Conservation (phyloP, 225 moss, liverwort and hornwort species). For the Sphagnum contortum region DNA sequence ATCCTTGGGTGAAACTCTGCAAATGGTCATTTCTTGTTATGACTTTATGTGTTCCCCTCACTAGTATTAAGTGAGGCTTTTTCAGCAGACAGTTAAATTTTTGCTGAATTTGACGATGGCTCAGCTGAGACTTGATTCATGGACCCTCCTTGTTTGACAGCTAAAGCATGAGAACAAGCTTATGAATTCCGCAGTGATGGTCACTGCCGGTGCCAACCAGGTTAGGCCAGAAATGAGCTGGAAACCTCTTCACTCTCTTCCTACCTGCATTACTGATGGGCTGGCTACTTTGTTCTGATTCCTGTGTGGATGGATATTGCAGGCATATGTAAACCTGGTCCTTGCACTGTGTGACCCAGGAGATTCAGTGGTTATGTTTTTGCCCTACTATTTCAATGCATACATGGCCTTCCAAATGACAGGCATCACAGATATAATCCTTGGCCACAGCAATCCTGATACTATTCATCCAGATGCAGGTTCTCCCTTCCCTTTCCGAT, state of each 20-base stretch:
- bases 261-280: too few species aligned
- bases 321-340: slow-evolving; percentile 95
- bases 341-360: slow-evolving; percentile 92
- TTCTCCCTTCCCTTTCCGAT: slow-evolving; percentile 3
- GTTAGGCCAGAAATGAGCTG: slow-evolving; percentile 14
- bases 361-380: slow-evolving; percentile 87
- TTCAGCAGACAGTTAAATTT: too few species aligned
- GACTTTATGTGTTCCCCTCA: too few species aligned
- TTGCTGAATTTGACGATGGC: too few species aligned
- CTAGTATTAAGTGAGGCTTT: too few species aligned
- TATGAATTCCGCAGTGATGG: slow-evolving; percentile 76
- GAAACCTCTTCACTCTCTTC: too few species aligned
- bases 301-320: slow-evolving; percentile 2
- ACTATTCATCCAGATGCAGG: slow-evolving; percentile 94
- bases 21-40: too few species aligned
- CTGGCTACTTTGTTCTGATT: background rate
- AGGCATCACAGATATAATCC: slow-evolving; percentile 80
- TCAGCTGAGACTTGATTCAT: too few species aligned
- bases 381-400: slow-evolving; percentile 97
- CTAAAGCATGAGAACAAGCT: slow-evolving; percentile 79
- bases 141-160: slow-evolving; percentile 19
- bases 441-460: slow-evolving; percentile 73
- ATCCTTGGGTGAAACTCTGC: too few species aligned
- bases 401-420: slow-evolving; percentile 99
- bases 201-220: slow-evolving; percentile 99